Base-by-base conservation (phyloP, 108 stramenopile species). In the Nannochloropsis salina region DNA sequence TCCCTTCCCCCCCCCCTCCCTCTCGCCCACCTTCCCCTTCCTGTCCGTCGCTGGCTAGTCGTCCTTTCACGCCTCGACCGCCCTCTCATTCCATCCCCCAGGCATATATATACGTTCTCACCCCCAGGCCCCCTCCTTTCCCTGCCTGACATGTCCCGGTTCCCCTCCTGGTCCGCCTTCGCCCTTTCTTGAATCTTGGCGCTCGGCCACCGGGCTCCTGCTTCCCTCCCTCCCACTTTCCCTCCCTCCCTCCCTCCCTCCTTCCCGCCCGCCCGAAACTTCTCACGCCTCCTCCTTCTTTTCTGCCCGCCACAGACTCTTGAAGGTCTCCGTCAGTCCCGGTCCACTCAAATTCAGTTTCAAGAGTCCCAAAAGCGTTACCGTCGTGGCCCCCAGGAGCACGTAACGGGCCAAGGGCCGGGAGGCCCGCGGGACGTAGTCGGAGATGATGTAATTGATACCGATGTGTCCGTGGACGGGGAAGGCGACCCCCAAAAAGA, bases 391-490 rank as follows among this genome's bases (percentile, higher is more conserved):
- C 10, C 40, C 87, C 20, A 83, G 3, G n/a, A 90, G 12, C 43
- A 92, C 91, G 43, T 94, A 84, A 40, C 97, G 91, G 9, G 94
- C 92, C 6, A 94, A 94, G 9, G 93, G 93, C 80, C 93, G 44
- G 86, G 94, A 83, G 10, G 91, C 84, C 86, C 96, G 96, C 12
- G 97, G 97, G 3, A 94, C 95, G 86, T 97, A 97, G 89, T 97
- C 97, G n/a, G 94, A 94, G 10, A 92, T 92, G 6, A 97, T 21
- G 87, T 96, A 95, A 90, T 95, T 96, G 90, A 97, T 84, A 20
- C 95, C 97, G 84, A 97, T 93, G 94, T 95, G 95, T 42, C 89
- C 89, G 86, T 97, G 97, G 6, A 92, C 92, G 42, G 95, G 88
- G 84, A 97, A 91, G 22, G 90, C 92, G 44, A 90, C 92, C 41